phyloP scores from a whole-genome alignment of 805 yeast species.

The Blastobotrys americana region DNA sequence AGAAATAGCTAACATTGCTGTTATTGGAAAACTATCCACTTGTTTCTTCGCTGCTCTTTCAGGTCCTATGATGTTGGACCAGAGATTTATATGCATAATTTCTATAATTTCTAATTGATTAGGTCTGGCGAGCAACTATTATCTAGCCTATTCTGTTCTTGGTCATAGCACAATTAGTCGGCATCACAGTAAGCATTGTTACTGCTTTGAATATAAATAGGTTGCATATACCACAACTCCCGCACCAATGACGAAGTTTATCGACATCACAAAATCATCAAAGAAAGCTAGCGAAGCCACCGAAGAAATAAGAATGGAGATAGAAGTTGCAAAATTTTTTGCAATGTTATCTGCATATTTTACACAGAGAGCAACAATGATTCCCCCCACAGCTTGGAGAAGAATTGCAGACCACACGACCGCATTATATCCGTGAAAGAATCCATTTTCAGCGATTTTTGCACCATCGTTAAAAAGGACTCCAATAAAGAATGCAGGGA shows the following conservation, averaged over 20 bases:
- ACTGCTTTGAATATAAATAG: slow-evolving; percentile 26
- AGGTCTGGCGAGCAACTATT: no score
- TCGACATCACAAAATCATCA: slow-evolving; percentile 26
- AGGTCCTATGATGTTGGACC: no score
- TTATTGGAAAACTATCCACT: no score
- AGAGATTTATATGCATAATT: no score
- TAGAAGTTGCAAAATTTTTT: slow-evolving; percentile 36
- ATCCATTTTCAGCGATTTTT: slow-evolving; percentile 29
- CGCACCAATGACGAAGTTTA: slow-evolving; percentile 31
- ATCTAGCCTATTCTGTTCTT: no score
- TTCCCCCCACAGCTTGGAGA: slow-evolving; percentile 36
- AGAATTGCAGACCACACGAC: slow-evolving; percentile 32
- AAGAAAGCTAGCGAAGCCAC: slow-evolving; percentile 31
- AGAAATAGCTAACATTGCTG: no score
- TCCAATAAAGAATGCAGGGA: slow-evolving; percentile 34
- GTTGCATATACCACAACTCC: slow-evolving; percentile 31
- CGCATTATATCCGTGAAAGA: slow-evolving; percentile 33
- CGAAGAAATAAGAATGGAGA: slow-evolving; percentile 32
- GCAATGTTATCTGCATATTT: slow-evolving; percentile 37
- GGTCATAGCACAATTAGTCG: no score
- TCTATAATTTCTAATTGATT: no score
- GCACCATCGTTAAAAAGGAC: slow-evolving; percentile 30
- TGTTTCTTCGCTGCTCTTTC: no score
- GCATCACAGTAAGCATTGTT: no score
- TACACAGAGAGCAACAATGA: slow-evolving; percentile 35